phyloP scores from a whole-genome alignment of 2,329 filamentous ascomycete species.

The Epichloe elymi region DNA sequence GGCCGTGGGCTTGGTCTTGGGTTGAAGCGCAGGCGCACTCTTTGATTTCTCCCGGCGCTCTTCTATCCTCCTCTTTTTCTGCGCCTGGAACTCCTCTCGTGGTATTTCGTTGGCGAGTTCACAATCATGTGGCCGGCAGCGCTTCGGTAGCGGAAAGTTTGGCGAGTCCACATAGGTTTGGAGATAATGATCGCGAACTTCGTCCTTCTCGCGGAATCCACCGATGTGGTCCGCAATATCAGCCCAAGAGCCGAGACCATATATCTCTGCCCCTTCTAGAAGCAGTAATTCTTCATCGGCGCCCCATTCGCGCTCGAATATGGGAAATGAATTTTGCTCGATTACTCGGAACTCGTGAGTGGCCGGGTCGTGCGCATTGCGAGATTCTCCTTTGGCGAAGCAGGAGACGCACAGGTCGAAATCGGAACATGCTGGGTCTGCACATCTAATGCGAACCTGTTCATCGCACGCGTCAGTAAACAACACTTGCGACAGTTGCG shows the following conservation, averaged over 20 bases:
- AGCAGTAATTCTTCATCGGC: constrained; percentile 93
- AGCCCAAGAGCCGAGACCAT: constrained; percentile 92
- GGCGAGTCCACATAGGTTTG: constrained; percentile 74
- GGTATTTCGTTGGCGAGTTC: constrained; percentile 68
- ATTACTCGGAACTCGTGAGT: constrained; percentile 88
- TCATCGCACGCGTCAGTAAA: constrained; percentile 8
- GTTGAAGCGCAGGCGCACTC: constrained; percentile 66
- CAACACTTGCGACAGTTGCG: neutral
- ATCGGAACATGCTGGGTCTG: constrained; percentile 69
- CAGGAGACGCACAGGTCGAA: constrained; percentile 96
- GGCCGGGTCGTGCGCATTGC: constrained; percentile 73
- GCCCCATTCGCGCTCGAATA: constrained; percentile 90
- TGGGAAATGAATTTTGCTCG: constrained; percentile 95
- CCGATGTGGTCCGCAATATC: constrained; percentile 98
- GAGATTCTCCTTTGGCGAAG: constrained; percentile 70
- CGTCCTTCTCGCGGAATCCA: constrained; percentile 85
- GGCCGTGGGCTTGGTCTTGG: constrained; percentile 91
- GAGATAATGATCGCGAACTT: constrained; percentile 90
- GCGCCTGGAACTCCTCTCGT: constrained; percentile 81
- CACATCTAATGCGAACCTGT: constrained; percentile 89
- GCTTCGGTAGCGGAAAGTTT: constrained; percentile 73
- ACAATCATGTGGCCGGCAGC: constrained; percentile 72
- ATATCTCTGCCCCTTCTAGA: constrained; percentile 88
- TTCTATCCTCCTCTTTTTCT: constrained; percentile 89
- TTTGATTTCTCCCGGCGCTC: constrained; percentile 79